phyloP scores from a whole-genome alignment of 1,284 basidiomycete genomes.

The Mycena sp. region DNA sequence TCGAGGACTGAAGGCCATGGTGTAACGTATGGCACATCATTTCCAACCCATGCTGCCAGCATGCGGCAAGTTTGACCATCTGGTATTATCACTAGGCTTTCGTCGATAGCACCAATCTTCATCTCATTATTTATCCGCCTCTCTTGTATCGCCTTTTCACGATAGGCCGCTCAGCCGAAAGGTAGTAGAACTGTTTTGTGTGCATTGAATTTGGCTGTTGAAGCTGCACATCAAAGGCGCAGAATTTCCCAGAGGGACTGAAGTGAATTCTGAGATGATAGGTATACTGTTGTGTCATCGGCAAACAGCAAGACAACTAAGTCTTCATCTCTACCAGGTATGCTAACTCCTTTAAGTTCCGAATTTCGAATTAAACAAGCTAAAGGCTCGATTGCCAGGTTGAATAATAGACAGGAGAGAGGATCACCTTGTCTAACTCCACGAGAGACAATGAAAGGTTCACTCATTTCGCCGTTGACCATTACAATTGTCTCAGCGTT shows the following conservation, averaged over 20 bases:
- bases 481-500: not conserved
- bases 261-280: not conserved
- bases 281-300: slow-evolving; percentile 22
- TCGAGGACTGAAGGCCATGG: too few relatives aligned
- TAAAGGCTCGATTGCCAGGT: too few relatives aligned
- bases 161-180: slow-evolving; percentile 13
- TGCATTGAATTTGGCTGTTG: slow-evolving; percentile 17
- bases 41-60: too few relatives aligned
- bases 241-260: not conserved
- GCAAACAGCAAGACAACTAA: slow-evolving; percentile 3
- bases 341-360: not conserved
- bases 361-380: slow-evolving; percentile 2
- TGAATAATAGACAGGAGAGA: not conserved
- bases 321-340: not conserved
- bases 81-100: too few relatives aligned
- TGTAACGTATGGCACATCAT: too few relatives aligned
- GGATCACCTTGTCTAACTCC: not conserved
- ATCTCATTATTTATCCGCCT: too few relatives aligned
- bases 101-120: too few relatives aligned
- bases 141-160: not conserved
- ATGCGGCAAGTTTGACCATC: too few relatives aligned
- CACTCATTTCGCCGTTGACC: not conserved
- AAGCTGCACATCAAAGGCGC: slow-evolving; percentile 6
- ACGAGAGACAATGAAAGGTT: not conserved
- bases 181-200: slow-evolving; percentile 32